Conservation (phyloP, 2,329 filamentous ascomycete species). For the Trichophyton schoenleinii region DNA sequence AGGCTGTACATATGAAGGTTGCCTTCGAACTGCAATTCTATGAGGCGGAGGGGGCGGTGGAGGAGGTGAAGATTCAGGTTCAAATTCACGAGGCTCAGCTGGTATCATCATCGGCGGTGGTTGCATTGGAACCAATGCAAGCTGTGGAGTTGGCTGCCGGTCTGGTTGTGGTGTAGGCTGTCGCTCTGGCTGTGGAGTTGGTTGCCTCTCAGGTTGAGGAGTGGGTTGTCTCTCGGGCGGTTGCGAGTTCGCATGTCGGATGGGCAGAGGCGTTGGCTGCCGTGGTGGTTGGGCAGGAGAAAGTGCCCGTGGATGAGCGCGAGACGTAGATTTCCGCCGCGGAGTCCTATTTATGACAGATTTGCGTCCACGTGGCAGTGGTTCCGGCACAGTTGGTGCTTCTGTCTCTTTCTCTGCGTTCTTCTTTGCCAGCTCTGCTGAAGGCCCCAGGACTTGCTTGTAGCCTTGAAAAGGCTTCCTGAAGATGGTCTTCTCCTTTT, state of each 20-base stretch:
- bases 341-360: neutral
- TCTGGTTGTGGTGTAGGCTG: neutral
- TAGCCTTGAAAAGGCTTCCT: conserved; percentile 56
- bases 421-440: conserved; percentile 25
- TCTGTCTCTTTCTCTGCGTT: conserved; percentile 18
- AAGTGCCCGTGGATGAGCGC: conserved; percentile 4
- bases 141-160: neutral
- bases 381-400: neutral
- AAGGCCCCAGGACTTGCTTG: conserved; percentile 34
- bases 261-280: neutral
- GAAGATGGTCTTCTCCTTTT: conserved; percentile 47
- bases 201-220: neutral
- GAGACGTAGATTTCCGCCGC: conserved; percentile 1
- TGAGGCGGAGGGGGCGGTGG: conserved; percentile 76
- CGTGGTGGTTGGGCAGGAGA: conserved; percentile 5
- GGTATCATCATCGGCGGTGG: conserved; percentile 4
- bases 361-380: neutral
- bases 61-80: conserved; percentile 60
- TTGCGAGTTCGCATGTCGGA: neutral
- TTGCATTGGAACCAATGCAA: neutral
- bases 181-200: neutral
- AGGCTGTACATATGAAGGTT: conserved; percentile 15
- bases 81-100: conserved; percentile 26
- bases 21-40: conserved; percentile 41
- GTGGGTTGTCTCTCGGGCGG: neutral